Base-by-base conservation (phyloP, 192 early-diverging fungal genomes). In the Umbelopsis ramanniana region DNA sequence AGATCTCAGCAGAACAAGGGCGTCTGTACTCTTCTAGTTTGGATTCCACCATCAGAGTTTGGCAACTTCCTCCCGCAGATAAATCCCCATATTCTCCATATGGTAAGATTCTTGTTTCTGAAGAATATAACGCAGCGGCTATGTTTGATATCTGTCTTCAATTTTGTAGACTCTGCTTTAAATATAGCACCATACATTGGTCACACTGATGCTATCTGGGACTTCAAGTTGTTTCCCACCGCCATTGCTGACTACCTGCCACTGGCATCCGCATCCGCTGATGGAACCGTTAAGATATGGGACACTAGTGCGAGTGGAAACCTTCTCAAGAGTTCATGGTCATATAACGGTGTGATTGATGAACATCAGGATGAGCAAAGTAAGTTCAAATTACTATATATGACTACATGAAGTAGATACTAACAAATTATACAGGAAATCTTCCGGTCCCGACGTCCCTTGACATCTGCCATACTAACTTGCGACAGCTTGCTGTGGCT, bases 121-220 rank as follows among this genome's bases (percentile, higher is more conserved):
- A 43, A 43, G 40, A 43, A 43, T 43, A 43, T 12, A 43, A 4
- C 6, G 29, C 29, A 29, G 29, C 29, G 3, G 29, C 29, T 1
- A 43, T 43, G n/a, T 11, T 43, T 43, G 11, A 43, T 5, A 43
- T 6, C 40, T 43, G 40, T 12, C 46, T 52, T 23, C 23, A 17
- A 35, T 24, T 40, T 23, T 26, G 3, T 72, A 85, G 87, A 88
- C 68, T 76, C 81, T 11, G 80, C 85, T 7, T 37, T 88, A 45
- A 83, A 89, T 29, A 68, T 83, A 15, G 81, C 88, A 19, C 88
- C 87, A 2, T 92, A 86, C 66, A 85, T 93, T 35, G 92, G 91
- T 2, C 94, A 96, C 73, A 91, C 93, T 2, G 93, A 94, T 70
- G 86, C 88, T 6, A 89, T 96, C n/a, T 96, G 94, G 94, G 92